Evolutionary conservation across 2,329 filamentous ascomycete species (phyloP).

Genomic region (Talaromyces funiculosus): DNA sequence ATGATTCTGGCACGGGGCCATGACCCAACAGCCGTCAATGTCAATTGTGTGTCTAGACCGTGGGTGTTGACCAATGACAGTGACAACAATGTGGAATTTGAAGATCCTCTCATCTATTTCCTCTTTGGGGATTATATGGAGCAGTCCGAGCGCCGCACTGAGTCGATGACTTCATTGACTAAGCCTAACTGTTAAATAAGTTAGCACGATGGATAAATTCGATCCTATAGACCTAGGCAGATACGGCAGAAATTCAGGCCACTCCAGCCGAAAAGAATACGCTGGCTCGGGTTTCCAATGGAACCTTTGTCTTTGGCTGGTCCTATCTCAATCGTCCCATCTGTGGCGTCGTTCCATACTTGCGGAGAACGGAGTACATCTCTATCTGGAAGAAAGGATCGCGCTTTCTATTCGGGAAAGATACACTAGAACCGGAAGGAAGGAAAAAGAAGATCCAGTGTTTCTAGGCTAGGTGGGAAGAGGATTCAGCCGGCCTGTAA

Average conservation of each 20-base stretch:
- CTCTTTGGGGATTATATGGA: neutral
- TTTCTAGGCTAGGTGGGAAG: neutral
- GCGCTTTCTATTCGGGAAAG: neutral
- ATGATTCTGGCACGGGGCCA: neutral
- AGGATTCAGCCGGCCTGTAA: neutral
- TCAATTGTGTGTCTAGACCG: neutral
- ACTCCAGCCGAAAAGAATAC: neutral
- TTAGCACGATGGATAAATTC: neutral
- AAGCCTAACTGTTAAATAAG: neutral
- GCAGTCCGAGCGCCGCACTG: neutral
- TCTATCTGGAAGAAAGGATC: neutral
- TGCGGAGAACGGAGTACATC: neutral
- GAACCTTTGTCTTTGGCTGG: neutral
- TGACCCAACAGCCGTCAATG: neutral
- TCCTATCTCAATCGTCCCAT: neutral
- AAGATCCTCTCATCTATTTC: neutral
- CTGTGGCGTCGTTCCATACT: neutral
- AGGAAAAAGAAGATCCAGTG: neutral
- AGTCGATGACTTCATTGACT: neutral
- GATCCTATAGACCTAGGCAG: neutral
- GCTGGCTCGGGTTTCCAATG: neutral
- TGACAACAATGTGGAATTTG: neutral
- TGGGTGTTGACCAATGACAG: neutral
- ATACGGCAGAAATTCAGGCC: neutral
- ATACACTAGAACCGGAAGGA: neutral